phyloP scores from a whole-genome alignment of 495 filamentous ascomycete species.

The Talaromyces liani region DNA sequence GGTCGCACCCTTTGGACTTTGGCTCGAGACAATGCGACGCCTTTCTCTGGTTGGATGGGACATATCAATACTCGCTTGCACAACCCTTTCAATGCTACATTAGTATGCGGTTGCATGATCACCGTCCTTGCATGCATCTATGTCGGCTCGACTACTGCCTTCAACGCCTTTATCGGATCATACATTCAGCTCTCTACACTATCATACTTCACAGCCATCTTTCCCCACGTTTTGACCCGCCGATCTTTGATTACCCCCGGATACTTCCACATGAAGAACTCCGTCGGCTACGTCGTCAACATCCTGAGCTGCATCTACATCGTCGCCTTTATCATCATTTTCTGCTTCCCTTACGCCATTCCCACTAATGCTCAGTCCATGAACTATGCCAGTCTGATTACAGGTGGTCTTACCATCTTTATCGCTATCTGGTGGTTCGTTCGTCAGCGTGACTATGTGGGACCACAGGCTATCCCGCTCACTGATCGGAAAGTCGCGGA shows the following conservation, averaged over 20 bases:
- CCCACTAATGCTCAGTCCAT: constrained; percentile 51
- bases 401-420: constrained; percentile 49
- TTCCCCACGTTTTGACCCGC: constrained; percentile 61
- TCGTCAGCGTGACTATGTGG: constrained; percentile 27
- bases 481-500: constrained; percentile 23
- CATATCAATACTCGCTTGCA: constrained; percentile 37
- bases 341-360: constrained; percentile 64
- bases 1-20: constrained; percentile 86
- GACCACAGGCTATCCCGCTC: constrained; percentile 30
- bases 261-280: constrained; percentile 59
- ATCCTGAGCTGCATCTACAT: constrained; percentile 55
- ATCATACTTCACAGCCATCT: constrained; percentile 70
- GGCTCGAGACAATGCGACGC: constrained; percentile 59
- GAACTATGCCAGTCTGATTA: constrained; percentile 67
- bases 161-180: constrained; percentile 68
- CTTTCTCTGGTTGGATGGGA: constrained; percentile 32
- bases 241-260: constrained; percentile 58
- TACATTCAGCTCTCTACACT: constrained; percentile 60
- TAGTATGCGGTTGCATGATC: constrained; percentile 50
- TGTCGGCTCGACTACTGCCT: constrained; percentile 64
- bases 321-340: constrained; percentile 62
- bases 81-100: constrained; percentile 61
- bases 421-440: constrained; percentile 34
- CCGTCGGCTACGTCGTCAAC: constrained; percentile 54
- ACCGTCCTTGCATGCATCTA: constrained; percentile 70